Percentiles rank a stretch among this genome's conserved stretches.
These are phyloP conservation scores for Akanthomyces uredinophilus DNA, from an alignment of 2,329 filamentous ascomycete species.

Conservation along the genomic window DNA sequence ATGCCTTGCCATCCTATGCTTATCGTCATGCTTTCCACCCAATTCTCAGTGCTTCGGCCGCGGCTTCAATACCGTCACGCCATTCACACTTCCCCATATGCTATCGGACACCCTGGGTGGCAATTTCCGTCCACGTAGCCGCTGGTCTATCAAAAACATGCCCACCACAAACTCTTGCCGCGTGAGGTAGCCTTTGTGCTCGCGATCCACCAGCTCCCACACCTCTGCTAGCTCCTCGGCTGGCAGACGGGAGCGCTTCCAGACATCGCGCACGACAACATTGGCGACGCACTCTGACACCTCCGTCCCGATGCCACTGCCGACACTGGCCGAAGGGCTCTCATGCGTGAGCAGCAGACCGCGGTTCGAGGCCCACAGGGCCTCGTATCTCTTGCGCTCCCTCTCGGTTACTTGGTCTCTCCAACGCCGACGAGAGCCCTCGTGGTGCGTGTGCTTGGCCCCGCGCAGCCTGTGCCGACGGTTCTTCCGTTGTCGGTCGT, in stretches of 20 bases:
- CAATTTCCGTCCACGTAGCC: constrained; percentile 73
- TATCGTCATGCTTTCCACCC: not conserved
- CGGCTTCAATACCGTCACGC: constrained; percentile 35
- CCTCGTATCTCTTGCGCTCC: constrained; percentile 77
- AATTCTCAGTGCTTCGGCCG: constrained; percentile 19
- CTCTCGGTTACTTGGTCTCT: constrained; percentile 65
- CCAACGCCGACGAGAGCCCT: constrained; percentile 71
- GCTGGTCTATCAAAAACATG: constrained; percentile 76
- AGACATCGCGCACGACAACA: constrained; percentile 69
- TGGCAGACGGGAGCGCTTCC: constrained; percentile 64
- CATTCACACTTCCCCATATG: constrained; percentile 67
- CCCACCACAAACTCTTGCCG: constrained; percentile 76
- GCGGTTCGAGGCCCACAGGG: constrained; percentile 77
- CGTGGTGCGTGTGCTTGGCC: constrained; percentile 66
- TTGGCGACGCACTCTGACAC: constrained; percentile 54
- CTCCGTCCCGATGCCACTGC: constrained; percentile 21
- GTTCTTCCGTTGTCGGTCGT: constrained; percentile 45
- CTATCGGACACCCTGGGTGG: constrained; percentile 65
- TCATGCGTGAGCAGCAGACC: constrained; percentile 44
- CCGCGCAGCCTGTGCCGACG: constrained; percentile 49
- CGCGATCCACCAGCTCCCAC: constrained; percentile 67
- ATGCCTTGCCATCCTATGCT: no score
- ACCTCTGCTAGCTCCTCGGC: constrained; percentile 66
- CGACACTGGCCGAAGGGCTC: constrained; percentile 16
- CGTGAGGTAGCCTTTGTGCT: constrained; percentile 49